Evolutionary conservation across 805 yeast genomes (phyloP), one percentile per base, ranked within the genome.

Genomic region (Cyberlindnera euphorbiae): DNA sequence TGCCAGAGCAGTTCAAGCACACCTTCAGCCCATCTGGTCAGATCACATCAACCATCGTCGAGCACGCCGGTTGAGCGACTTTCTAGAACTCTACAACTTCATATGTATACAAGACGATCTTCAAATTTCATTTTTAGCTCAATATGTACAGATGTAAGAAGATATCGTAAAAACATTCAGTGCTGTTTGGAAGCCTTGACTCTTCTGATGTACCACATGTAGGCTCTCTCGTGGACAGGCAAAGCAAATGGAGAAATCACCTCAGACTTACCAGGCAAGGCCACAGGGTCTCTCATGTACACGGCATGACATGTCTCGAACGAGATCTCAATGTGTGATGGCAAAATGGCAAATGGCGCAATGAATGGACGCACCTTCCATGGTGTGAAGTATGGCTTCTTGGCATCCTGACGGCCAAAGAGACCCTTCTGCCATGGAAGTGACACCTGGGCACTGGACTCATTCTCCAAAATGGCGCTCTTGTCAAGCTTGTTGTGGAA

Each of bases 201-300:
- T 56, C 75, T 79, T 71, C 88, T 79, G 33, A 76, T 76, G 64
- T 90, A 90, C 75, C 81, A 88, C 93, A 88, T 83, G 70, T 84
- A 89, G 27, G 97, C 96, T 60, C 95, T 78, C 66, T 89, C 93
- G 55, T 90, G 97, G 47, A 79, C 77, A 41, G 79, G 80, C 44
- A 77, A 69, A 26, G 81, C 79, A 61, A 82, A 86, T 36, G 98
- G 98, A 38, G 96, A 70, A 45, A 93, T 84, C 41, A 93, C 95
- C 67, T 93, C 98, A 22, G 96, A 83, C 56, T 85, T 89, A 39
- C 96, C 97, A 6, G 97, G 96, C 60, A 97, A 77, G 11, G 97
- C 95, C 33, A 93, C 88, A 12, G 98, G 98, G 60, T 93, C 95
- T 63, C 97, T 82, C 60, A 93, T 64, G 62, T 90, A 93, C n/a